Conservation (phyloP, 768 basidiomycete genomes). For the Suillus decipiens region DNA sequence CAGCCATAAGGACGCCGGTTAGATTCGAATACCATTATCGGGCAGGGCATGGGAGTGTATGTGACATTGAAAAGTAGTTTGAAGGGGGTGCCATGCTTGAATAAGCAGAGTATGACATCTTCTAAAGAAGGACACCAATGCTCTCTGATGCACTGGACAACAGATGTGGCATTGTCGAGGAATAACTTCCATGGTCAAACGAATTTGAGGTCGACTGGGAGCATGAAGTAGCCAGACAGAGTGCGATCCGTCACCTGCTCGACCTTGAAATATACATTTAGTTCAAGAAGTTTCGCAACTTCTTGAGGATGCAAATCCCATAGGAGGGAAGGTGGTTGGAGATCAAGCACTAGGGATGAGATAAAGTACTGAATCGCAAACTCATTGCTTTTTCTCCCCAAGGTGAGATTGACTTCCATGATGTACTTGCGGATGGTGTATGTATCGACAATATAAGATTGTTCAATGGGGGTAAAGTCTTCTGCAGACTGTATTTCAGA, state of each 20-base stretch:
- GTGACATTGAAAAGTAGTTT: not conserved
- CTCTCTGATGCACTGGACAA: not conserved
- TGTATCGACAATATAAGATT: not conserved
- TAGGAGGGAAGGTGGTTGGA: not conserved
- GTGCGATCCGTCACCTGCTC: not conserved
- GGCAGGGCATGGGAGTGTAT: not conserved
- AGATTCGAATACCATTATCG: not conserved
- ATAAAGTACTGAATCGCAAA: not conserved
- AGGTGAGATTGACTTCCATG: not conserved
- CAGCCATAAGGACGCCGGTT: not conserved
- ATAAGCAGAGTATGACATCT: not conserved
- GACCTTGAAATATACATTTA: not conserved
- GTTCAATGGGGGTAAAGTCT: not conserved
- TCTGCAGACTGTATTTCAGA: not conserved
- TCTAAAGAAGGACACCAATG: not conserved
- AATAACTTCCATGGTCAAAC: not conserved
- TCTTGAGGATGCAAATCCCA: not conserved
- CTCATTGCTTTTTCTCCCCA: not conserved
- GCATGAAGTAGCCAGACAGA: not conserved
- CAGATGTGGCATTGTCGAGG: not conserved
- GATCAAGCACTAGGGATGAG: not conserved
- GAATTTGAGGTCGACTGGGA: not conserved
- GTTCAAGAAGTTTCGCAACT: not conserved
- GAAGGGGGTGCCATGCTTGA: not conserved
- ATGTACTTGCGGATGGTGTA: not conserved